A percentile compares a stretch with the other conserved stretches of the same genome.
These are phyloP conservation scores for Xylariaceae sp. DNA, from an alignment of 2,329 filamentous ascomycete species.

Conservation along the genomic window DNA sequence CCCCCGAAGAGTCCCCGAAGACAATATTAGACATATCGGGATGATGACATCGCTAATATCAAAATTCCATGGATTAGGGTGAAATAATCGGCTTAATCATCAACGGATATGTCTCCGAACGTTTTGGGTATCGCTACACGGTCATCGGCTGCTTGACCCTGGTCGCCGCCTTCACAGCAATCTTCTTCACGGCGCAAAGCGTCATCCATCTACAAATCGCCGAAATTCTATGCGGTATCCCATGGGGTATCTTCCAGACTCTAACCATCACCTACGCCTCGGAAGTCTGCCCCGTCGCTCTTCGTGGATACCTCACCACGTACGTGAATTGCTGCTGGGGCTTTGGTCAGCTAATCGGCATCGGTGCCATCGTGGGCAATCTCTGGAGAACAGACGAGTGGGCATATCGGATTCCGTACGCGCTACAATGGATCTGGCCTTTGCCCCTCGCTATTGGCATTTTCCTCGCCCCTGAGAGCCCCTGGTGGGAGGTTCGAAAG, in stretches of 20 bases:
- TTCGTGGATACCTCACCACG: slow-evolving; percentile 65
- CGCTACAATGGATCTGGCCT: slow-evolving; percentile 76
- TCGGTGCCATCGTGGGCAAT: slow-evolving; percentile 69
- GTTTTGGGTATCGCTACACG: slow-evolving; percentile 64
- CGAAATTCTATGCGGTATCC: slow-evolving; percentile 61
- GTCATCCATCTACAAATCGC: slow-evolving; percentile 56
- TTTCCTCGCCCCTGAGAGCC: slow-evolving; percentile 65
- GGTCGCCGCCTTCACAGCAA: slow-evolving; percentile 54
- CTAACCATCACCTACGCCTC: slow-evolving; percentile 63
- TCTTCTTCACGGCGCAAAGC: slow-evolving; percentile 62
- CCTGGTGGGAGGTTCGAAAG: slow-evolving; percentile 72
- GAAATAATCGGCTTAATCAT: slow-evolving; percentile 64
- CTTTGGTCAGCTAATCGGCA: slow-evolving; percentile 68
- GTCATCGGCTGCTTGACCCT: slow-evolving; percentile 55
- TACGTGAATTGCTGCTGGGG: slow-evolving; percentile 78
- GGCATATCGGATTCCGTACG: slow-evolving; percentile 65
- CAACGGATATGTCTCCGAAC: slow-evolving; percentile 62
- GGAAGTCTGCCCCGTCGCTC: slow-evolving; percentile 68
- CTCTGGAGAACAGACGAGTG: slow-evolving; percentile 61
- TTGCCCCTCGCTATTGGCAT: slow-evolving; percentile 63
- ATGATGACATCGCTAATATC: slow-evolving; percentile 1
- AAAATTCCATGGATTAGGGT: slow-evolving; percentile 34
- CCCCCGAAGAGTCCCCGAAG: too few relatives aligned
- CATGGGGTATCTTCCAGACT: slow-evolving; percentile 58
- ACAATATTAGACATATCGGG: background rate